These are phyloP conservation scores for Pythium scleroteichum DNA, from an alignment of 352 stramenopile species.

Conservation along the genomic window DNA sequence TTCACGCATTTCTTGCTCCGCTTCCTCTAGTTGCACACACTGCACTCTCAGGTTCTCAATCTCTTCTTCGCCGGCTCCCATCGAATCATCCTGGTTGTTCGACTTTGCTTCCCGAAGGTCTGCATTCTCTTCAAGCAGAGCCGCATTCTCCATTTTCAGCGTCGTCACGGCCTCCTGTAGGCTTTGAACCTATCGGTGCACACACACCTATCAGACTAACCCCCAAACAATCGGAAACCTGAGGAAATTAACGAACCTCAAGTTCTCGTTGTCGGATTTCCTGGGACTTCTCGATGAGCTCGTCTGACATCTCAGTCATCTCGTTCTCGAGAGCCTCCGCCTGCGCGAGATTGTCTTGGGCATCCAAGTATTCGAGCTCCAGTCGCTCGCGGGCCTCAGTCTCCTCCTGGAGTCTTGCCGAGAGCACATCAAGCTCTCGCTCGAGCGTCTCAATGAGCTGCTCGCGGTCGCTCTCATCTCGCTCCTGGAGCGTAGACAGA, in stretches of 20 bases:
- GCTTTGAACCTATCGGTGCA: conserved; percentile 41
- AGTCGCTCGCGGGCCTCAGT: conserved; percentile 52
- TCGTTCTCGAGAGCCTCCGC: conserved; percentile 75
- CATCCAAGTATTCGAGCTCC: conserved; percentile 58
- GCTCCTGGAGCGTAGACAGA: conserved; percentile 58
- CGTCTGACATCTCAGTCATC: conserved; percentile 76
- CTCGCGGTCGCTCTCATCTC: conserved; percentile 61
- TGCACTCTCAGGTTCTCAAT: conserved; percentile 44
- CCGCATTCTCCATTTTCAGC: conserved; percentile 52
- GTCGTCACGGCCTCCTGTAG: conserved; percentile 44
- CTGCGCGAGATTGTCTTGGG: conserved; percentile 59
- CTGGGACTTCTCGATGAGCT: conserved; percentile 75
- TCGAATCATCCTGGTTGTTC: conserved; percentile 8
- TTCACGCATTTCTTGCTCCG: conserved; percentile 40
- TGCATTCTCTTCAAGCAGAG: conserved; percentile 47
- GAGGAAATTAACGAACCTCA: conserved; percentile 28
- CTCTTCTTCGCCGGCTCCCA: conserved; percentile 33
- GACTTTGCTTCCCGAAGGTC: conserved; percentile 28
- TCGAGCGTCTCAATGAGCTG: conserved; percentile 68
- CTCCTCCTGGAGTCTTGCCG: conserved; percentile 61
- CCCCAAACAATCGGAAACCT: background rate
- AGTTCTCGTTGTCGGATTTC: conserved; percentile 63
- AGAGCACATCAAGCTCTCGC: conserved; percentile 68
- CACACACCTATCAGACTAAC: conserved; percentile 1
- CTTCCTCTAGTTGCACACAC: conserved; percentile 58